A percentile compares a stretch with the other conserved stretches of the same genome.
phyloP scores from a whole-genome alignment of 441 rosid genomes.

The Aquilaria agallochum region DNA sequence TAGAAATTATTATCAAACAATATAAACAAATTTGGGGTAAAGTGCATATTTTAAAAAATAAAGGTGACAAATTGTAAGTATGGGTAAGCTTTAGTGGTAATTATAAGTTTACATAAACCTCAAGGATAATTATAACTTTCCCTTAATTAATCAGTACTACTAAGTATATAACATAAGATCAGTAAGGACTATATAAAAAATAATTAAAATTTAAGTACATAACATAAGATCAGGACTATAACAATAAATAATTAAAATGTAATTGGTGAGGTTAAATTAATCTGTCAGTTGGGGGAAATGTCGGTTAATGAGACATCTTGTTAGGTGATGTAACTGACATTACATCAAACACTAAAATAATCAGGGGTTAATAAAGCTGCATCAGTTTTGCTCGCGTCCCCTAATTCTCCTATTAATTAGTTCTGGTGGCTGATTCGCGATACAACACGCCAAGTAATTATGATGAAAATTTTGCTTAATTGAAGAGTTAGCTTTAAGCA shows the following conservation, averaged over 20 bases:
- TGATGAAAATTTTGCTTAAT: conserved; percentile 5
- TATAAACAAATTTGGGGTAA: too few species aligned
- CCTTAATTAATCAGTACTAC: too few species aligned
- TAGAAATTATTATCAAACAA: too few species aligned
- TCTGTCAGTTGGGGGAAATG: background rate
- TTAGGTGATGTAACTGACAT: conserved; percentile 13
- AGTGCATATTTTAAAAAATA: too few species aligned
- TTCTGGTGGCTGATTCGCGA: background rate
- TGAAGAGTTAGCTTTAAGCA: conserved; percentile 17
- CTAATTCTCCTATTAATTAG: background rate
- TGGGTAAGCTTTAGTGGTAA: too few species aligned
- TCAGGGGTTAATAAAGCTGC: conserved; percentile 6
- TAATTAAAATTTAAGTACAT: too few species aligned
- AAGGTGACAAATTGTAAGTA: too few species aligned
- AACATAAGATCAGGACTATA: background rate
- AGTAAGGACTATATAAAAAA: too few species aligned
- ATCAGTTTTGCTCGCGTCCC: background rate
- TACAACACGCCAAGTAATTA: conserved; percentile 5
- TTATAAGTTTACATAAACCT: too few species aligned
- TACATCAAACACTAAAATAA: conserved; percentile 1
- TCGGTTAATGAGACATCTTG: conserved; percentile 2
- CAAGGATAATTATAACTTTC: too few species aligned
- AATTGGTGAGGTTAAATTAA: conserved; percentile 6
- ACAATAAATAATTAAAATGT: background rate
- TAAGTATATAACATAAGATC: too few species aligned